Conservation (phyloP, 2,329 filamentous ascomycete species). For the Fusarium nematophilum region DNA sequence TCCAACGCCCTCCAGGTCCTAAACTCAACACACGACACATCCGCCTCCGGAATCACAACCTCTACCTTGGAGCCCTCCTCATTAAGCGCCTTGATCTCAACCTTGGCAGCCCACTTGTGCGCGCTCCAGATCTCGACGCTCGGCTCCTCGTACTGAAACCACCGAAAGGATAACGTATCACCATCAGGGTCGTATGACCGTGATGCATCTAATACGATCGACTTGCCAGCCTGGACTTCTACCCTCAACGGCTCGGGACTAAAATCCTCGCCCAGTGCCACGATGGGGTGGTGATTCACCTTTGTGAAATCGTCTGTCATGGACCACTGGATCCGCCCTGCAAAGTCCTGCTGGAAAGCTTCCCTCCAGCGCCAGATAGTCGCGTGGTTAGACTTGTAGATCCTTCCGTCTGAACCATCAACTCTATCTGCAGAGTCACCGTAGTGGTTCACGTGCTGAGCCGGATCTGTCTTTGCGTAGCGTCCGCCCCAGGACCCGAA, state of each 20-base stretch:
- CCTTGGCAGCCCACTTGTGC: constrained; percentile 48
- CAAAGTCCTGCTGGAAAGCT: background rate
- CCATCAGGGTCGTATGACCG: constrained; percentile 59
- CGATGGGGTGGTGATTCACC: constrained; percentile 60
- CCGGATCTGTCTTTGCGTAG: constrained; percentile 50
- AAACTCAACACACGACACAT: constrained; percentile 49
- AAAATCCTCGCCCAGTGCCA: constrained; percentile 53
- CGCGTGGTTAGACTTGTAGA: constrained; percentile 11
- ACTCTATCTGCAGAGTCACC: constrained; percentile 45
- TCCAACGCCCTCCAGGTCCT: constrained; percentile 47
- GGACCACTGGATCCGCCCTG: background rate
- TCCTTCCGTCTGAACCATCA: constrained; percentile 40
- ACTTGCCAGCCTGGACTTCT: constrained; percentile 52
- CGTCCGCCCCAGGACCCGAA: constrained; percentile 62
- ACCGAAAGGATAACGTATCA: constrained; percentile 56
- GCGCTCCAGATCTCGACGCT: constrained; percentile 53
- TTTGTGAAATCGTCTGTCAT: constrained; percentile 41
- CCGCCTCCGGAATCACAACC: constrained; percentile 50
- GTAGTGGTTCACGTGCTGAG: constrained; percentile 37
- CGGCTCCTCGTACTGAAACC: constrained; percentile 60
- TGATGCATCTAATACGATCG: constrained; percentile 56
- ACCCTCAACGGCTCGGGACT: constrained; percentile 52
- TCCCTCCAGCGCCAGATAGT: background rate
- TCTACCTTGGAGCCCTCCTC: constrained; percentile 41
- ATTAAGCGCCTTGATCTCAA: constrained; percentile 27